Evolutionary conservation across 2,329 filamentous ascomycete species (phyloP).

Genomic region (Nectriaceae sp.): DNA sequence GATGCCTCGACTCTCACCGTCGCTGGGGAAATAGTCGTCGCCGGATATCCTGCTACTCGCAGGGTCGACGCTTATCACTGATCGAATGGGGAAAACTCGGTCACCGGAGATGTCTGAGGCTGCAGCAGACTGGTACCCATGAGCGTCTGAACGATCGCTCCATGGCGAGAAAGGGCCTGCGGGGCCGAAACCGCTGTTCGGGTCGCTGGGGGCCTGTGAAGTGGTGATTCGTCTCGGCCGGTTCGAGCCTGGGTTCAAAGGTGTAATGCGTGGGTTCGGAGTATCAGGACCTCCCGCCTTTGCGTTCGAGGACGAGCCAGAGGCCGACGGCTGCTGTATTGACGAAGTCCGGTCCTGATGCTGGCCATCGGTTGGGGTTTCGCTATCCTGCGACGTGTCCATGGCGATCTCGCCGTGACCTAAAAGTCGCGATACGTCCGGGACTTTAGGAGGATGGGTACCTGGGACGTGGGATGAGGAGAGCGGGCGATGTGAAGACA

Average conservation of each 20-base stretch:
- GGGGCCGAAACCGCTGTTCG: constrained; percentile 17
- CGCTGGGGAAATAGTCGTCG: constrained; percentile 42
- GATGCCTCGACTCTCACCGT: constrained; percentile 34
- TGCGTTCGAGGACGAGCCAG: not conserved
- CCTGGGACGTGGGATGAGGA: constrained; percentile 6
- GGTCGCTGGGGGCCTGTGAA: constrained; percentile 19
- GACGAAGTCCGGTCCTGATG: too few species aligned
- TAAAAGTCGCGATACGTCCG: constrained; percentile 15
- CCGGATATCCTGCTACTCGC: constrained; percentile 38
- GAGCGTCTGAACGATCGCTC: constrained; percentile 45
- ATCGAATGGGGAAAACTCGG: constrained; percentile 79
- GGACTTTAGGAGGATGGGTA: constrained; percentile 4
- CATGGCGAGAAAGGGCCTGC: constrained; percentile 40
- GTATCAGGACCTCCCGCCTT: not conserved
- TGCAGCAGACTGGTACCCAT: constrained; percentile 33
- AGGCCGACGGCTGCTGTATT: constrained; percentile 1
- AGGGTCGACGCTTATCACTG: constrained; percentile 72
- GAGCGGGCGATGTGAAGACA: constrained; percentile 11
- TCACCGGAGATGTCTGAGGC: constrained; percentile 48
- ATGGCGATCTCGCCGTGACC: constrained; percentile 22
- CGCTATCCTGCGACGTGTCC: constrained; percentile 21
- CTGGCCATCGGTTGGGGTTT: constrained; percentile 10
- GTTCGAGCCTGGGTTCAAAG: constrained; percentile 2
- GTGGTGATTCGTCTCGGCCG: constrained; percentile 15
- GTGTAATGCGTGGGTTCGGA: not conserved